phyloP scores from a whole-genome alignment of 1,139 yeast genomes.

The Geotrichum macrosporum region DNA sequence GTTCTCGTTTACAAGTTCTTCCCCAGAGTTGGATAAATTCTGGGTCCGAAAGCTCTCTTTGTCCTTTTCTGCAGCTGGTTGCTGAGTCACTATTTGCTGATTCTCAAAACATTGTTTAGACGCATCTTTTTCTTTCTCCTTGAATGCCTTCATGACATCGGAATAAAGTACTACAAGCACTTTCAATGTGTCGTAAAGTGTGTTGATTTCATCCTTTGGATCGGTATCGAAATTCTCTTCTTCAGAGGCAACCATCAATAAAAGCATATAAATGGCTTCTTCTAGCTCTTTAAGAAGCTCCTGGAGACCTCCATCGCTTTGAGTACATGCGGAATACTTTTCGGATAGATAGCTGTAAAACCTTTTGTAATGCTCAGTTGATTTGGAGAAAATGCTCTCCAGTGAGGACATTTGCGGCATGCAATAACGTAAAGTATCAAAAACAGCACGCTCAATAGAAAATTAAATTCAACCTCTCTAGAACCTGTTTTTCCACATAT shows the following conservation, averaged over 20 bases:
- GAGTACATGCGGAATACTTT: conserved; percentile 5
- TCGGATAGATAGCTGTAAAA: conserved; percentile 10
- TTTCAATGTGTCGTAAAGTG: conserved; percentile 12
- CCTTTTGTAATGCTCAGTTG: conserved; percentile 9
- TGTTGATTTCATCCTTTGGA: conserved; percentile 12
- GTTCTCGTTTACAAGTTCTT: neutral
- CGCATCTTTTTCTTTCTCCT: too few relatives aligned
- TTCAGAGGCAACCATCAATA: conserved; percentile 7
- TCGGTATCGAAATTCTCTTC: conserved; percentile 13
- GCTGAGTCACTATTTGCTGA: too few relatives aligned
- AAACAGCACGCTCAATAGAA: neutral
- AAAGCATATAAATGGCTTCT: conserved; percentile 8
- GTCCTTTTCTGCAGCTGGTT: too few relatives aligned
- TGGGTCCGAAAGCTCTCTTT: too few relatives aligned
- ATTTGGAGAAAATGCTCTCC: conserved; percentile 9
- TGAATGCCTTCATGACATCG: too few relatives aligned
- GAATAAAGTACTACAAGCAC: conserved; percentile 9
- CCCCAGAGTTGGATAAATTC: too few relatives aligned
- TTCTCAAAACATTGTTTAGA: too few relatives aligned
- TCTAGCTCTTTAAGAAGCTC: conserved; percentile 11
- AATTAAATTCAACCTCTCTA: neutral
- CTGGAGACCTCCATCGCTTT: neutral
- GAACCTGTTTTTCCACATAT: too few relatives aligned
- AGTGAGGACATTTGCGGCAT: conserved; percentile 9
- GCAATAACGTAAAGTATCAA: neutral